A percentile compares a stretch with the other conserved stretches of the same genome.
Conservation (phyloP, 1,284 basidiomycete species). For the Ustilago bromivora region DNA sequence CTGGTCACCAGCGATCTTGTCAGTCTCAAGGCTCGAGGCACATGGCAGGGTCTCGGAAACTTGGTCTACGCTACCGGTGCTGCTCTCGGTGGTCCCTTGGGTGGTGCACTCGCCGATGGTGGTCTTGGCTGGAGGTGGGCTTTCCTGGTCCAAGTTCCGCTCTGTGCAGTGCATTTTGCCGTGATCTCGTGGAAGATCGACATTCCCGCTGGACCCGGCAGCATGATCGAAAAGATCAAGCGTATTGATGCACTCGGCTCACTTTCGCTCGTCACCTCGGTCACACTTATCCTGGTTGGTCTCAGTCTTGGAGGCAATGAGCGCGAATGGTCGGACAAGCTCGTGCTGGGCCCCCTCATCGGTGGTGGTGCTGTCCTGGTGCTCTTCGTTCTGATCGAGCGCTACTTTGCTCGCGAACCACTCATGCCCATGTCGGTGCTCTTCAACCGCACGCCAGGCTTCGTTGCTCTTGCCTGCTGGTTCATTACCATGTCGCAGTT, state of each 20-base stretch:
- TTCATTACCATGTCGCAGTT: slow-evolving; percentile 70
- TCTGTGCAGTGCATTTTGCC: slow-evolving; percentile 69
- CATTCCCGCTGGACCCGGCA: slow-evolving; percentile 70
- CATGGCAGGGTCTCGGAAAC: slow-evolving; percentile 70
- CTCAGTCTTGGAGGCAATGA: slow-evolving; percentile 68
- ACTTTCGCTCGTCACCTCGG: slow-evolving; percentile 68
- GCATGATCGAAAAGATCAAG: slow-evolving; percentile 70
- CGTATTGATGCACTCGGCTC: slow-evolving; percentile 70
- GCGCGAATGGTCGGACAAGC: slow-evolving; percentile 59
- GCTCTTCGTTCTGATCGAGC: slow-evolving; percentile 72
- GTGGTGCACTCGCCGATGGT: slow-evolving; percentile 61
- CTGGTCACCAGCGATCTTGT: slow-evolving; percentile 71
- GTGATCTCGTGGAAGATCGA: slow-evolving; percentile 70
- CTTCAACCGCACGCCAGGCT: slow-evolving; percentile 70
- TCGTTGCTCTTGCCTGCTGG: slow-evolving; percentile 70
- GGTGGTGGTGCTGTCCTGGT: slow-evolving; percentile 73
- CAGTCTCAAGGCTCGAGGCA: slow-evolving; percentile 70
- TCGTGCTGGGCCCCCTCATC: slow-evolving; percentile 60
- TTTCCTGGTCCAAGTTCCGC: slow-evolving; percentile 69
- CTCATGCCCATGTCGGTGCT: slow-evolving; percentile 70
- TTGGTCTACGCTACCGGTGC: slow-evolving; percentile 69
- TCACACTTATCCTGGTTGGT: slow-evolving; percentile 68
- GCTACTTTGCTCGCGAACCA: slow-evolving; percentile 70
- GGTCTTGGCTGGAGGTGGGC: slow-evolving; percentile 66
- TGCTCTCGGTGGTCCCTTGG: slow-evolving; percentile 67